These are phyloP conservation scores for Umbelopsis sp. DNA, from an alignment of 371 early-diverging fungal species.

Conservation along the genomic window DNA sequence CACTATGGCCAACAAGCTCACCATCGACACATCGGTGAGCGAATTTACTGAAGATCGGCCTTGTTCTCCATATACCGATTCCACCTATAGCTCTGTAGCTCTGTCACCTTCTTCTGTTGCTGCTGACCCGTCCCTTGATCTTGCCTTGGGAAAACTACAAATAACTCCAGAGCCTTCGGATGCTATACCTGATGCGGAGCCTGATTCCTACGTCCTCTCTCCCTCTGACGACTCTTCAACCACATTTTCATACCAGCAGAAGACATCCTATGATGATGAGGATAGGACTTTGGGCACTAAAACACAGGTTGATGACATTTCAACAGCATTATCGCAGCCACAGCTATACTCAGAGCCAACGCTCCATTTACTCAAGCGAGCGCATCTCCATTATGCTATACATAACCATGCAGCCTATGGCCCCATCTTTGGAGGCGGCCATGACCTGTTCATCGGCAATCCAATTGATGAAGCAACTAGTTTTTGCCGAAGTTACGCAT, in stretches of 20 bases:
- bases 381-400: conserved; percentile 18
- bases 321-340: background rate
- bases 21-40: background rate
- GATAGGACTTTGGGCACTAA: background rate
- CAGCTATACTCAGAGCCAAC: conserved; percentile 8
- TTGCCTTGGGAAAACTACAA: background rate
- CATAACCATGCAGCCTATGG: conserved; percentile 21
- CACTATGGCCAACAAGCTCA: background rate
- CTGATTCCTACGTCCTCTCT: background rate
- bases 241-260: background rate
- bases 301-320: background rate
- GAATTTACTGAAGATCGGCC: conserved; percentile 2
- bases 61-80: background rate
- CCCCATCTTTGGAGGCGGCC: conserved; percentile 20
- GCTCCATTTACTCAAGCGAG: conserved; percentile 12
- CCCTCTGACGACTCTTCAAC: no score
- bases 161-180: conserved; percentile 1
- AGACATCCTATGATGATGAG: background rate
- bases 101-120: background rate
- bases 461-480: conserved; percentile 65
- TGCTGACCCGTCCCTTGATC: background rate
- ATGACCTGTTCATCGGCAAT: conserved; percentile 77
- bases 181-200: background rate
- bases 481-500: conserved; percentile 20
- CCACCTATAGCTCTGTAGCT: background rate